Evolutionary conservation across 2,329 filamentous ascomycete genomes (phyloP).

Genomic region (Hypoxylon sp.): DNA sequence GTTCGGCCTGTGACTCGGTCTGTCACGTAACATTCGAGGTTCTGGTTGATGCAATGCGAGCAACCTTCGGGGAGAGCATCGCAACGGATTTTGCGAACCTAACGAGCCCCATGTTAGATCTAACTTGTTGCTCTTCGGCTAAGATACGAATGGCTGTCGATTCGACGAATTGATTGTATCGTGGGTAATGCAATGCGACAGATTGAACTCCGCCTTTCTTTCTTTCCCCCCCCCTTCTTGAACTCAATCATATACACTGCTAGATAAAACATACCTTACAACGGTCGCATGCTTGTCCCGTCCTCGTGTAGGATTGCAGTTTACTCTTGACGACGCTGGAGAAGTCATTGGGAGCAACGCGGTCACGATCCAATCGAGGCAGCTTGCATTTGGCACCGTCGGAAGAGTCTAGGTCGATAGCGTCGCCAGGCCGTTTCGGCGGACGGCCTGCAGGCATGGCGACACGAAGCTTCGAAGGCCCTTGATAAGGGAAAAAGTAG

Average conservation of each 20-base stretch:
- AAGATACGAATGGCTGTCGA: slow-evolving; percentile 12
- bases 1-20: slow-evolving; percentile 88
- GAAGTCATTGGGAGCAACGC: slow-evolving; percentile 61
- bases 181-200: slow-evolving; percentile 19
- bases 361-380: slow-evolving; percentile 61
- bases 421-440: slow-evolving; percentile 60
- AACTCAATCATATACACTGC: background rate
- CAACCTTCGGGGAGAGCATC: slow-evolving; percentile 85
- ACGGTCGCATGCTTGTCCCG: slow-evolving; percentile 88
- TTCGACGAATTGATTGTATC: slow-evolving; percentile 6
- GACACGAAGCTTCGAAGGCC: slow-evolving; percentile 36
- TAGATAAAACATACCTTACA: slow-evolving; percentile 75
- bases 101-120: slow-evolving; percentile 42
- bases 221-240: background rate
- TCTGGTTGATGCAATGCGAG: slow-evolving; percentile 82
- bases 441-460: slow-evolving; percentile 59
- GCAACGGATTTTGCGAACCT: slow-evolving; percentile 87
- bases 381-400: slow-evolving; percentile 63
- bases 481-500: slow-evolving; percentile 11
- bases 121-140: slow-evolving; percentile 14
- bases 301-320: slow-evolving; percentile 70
- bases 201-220: slow-evolving; percentile 3
- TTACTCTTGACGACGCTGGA: slow-evolving; percentile 69
- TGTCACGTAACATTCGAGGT: slow-evolving; percentile 84
- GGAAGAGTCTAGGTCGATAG: slow-evolving; percentile 52